Evolutionary conservation across 2,329 filamentous ascomycete genomes (phyloP).

Genomic region (Colletotrichum higginsianum): DNA sequence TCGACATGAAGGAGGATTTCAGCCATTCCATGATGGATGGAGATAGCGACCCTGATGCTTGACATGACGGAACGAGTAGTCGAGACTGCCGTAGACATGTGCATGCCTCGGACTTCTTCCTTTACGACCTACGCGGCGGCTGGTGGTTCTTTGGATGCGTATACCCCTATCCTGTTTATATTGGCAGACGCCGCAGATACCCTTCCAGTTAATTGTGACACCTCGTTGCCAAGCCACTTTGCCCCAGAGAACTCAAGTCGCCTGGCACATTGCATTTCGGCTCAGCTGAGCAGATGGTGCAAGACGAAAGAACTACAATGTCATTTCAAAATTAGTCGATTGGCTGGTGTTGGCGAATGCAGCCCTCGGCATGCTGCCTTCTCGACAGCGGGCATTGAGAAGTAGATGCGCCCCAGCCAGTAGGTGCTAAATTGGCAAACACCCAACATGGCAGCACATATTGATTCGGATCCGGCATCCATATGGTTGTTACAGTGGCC

Average conservation of each 20-base stretch:
- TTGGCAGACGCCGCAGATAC: slow-evolving; percentile 30
- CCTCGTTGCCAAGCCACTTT: background rate
- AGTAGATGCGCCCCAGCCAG: background rate
- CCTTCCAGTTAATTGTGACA: slow-evolving; percentile 11
- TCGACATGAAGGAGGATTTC: slow-evolving; percentile 53
- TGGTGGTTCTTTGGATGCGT: slow-evolving; percentile 25
- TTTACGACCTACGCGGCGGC: slow-evolving; percentile 10
- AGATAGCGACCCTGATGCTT: slow-evolving; percentile 59
- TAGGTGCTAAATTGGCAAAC: background rate
- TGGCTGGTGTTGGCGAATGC: slow-evolving; percentile 7
- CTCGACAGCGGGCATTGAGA: background rate
- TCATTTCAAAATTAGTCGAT: slow-evolving; percentile 19
- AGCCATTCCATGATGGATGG: slow-evolving; percentile 47
- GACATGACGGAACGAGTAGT: slow-evolving; percentile 38
- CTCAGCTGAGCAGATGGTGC: slow-evolving; percentile 20
- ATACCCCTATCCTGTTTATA: slow-evolving; percentile 34
- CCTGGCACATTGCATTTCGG: background rate
- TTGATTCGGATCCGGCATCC: slow-evolving; percentile 9
- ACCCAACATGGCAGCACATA: slow-evolving; percentile 1
- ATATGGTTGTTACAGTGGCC: background rate
- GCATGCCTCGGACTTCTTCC: background rate
- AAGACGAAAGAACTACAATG: slow-evolving; percentile 5
- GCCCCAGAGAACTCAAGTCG: background rate
- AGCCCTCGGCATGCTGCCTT: slow-evolving; percentile 7
- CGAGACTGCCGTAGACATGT: background rate